Evolutionary conservation across 495 filamentous ascomycete species (phyloP).

Genomic region (Aspergillus ellipticus): DNA sequence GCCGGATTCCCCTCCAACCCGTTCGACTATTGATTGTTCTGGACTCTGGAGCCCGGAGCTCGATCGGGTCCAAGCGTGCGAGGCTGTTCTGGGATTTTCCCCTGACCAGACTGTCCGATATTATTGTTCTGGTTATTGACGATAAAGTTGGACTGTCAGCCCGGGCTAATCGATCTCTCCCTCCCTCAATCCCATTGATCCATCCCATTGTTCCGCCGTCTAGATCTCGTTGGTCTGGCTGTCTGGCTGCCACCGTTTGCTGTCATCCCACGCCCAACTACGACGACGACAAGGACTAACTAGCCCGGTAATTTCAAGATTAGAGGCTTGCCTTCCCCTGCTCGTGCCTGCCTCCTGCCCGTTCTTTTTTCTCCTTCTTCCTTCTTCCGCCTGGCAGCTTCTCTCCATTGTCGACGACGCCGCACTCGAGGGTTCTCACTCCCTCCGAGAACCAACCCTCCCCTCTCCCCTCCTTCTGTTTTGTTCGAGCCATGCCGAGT

Average conservation of each 20-base stretch:
- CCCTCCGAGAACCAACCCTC: not conserved
- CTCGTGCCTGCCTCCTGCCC: not conserved
- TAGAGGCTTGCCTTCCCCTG: too few relatives aligned
- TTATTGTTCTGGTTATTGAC: not conserved
- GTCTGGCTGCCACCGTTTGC: too few relatives aligned
- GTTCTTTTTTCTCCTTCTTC: not conserved
- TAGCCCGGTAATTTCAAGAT: too few relatives aligned
- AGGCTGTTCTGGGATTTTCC: not conserved
- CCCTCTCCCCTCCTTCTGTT: not conserved
- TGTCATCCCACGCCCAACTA: too few relatives aligned
- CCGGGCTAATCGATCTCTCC: not conserved
- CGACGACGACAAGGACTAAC: too few relatives aligned
- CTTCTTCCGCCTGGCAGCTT: not conserved
- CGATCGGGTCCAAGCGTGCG: not conserved
- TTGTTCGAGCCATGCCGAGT: conserved; percentile 4
- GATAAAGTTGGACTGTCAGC: not conserved
- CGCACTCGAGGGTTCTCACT: too few relatives aligned
- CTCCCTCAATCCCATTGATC: not conserved
- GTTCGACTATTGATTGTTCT: too few relatives aligned
- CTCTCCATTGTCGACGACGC: not conserved
- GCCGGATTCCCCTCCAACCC: too few relatives aligned
- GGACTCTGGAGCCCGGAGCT: not conserved
- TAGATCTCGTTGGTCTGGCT: not conserved
- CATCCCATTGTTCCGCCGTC: not conserved
- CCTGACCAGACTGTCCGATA: not conserved